Evolutionary conservation across 306 rosid genomes (phyloP).

Genomic region (Gastrolobium bilobum): DNA sequence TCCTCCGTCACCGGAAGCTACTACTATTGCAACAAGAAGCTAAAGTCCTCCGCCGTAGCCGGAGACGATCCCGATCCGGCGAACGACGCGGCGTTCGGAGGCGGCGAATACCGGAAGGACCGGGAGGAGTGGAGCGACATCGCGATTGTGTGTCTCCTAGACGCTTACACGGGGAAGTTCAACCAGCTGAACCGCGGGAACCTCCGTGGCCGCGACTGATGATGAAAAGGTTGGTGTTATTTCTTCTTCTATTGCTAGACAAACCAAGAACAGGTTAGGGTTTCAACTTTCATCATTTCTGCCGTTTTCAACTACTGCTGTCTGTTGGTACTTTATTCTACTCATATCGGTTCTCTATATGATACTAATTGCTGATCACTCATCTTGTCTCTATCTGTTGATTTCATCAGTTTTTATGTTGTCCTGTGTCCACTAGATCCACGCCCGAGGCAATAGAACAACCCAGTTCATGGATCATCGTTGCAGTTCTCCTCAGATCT

Average conservation of each 20-base stretch:
- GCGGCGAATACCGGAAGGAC: conserved; percentile 57
- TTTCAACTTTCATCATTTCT: too few species aligned
- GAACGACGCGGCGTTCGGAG: conserved; percentile 31
- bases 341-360: too few species aligned
- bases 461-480: too few species aligned
- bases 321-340: too few species aligned
- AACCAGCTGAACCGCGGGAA: conserved; percentile 60
- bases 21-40: conserved; percentile 45
- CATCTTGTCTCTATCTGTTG: too few species aligned
- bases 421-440: too few species aligned
- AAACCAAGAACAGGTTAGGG: conserved; percentile 39
- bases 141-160: conserved; percentile 58
- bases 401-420: too few species aligned
- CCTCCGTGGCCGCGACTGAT: conserved; percentile 61
- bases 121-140: conserved; percentile 63
- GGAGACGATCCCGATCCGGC: conserved; percentile 47
- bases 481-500: too few species aligned
- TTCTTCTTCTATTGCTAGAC: conserved; percentile 39
- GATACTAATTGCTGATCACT: too few species aligned
- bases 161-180: conserved; percentile 55
- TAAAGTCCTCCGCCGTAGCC: conserved; percentile 43
- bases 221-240: conserved; percentile 47
- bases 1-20: neutral
- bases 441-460: too few species aligned
- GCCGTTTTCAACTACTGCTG: too few species aligned